Percentiles rank a stretch among this genome's conserved stretches.
Conservation (phyloP, 75 land plant genomes). For the Pinus taeda region DNA sequence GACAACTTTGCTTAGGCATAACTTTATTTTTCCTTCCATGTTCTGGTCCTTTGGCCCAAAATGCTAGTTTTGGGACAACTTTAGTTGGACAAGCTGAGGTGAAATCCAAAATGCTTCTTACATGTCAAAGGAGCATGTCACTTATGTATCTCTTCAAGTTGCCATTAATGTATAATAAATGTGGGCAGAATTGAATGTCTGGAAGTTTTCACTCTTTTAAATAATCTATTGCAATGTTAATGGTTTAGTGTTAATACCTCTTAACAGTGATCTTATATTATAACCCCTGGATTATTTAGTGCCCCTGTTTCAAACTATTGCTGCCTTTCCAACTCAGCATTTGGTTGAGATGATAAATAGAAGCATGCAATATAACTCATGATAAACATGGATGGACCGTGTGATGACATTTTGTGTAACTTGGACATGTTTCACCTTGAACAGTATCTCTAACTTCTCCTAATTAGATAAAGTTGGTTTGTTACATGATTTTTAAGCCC, state of each 20-base stretch:
- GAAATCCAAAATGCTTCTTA: background rate
- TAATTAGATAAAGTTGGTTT: background rate
- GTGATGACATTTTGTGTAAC: background rate
- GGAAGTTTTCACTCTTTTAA: background rate
- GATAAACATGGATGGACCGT: no score
- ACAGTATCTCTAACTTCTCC: background rate
- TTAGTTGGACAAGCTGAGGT: background rate
- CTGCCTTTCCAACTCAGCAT: background rate
- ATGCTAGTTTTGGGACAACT: background rate
- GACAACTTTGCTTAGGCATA: no score
- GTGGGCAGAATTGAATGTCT: background rate
- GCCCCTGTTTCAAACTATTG: background rate
- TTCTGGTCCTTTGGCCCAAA: background rate
- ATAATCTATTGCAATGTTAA: background rate
- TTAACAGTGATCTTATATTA: background rate
- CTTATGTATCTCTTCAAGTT: background rate
- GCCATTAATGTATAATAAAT: background rate
- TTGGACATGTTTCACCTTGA: background rate
- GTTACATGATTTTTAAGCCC: background rate
- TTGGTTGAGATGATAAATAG: background rate
- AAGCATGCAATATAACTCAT: background rate
- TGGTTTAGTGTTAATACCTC: background rate
- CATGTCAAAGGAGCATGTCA: background rate
- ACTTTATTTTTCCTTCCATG: no score
- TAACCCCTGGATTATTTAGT: background rate